Conservation (phyloP, 2,329 filamentous ascomycete genomes). For the Didymellaceae sp. region DNA sequence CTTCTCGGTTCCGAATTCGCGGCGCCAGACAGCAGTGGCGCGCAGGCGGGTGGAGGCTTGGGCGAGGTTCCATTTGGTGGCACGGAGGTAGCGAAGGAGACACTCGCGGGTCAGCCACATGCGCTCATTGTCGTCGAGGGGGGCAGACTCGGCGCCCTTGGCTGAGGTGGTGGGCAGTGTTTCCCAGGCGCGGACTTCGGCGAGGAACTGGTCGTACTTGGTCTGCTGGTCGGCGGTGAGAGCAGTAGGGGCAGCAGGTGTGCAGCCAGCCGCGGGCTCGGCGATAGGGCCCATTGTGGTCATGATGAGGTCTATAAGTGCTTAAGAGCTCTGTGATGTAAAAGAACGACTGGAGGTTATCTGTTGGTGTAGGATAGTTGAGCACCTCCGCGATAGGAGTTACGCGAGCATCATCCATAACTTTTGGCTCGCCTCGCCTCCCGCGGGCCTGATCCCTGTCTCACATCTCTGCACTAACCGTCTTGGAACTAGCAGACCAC, state of each 20-base stretch:
- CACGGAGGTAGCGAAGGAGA: slow-evolving; percentile 88
- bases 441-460: slow-evolving; percentile 27
- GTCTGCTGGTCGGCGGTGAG: slow-evolving; percentile 78
- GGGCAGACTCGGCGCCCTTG: slow-evolving; percentile 63
- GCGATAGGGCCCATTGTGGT: slow-evolving; percentile 43
- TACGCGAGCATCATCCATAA: slow-evolving; percentile 16
- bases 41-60: slow-evolving; percentile 81
- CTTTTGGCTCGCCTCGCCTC: slow-evolving; percentile 23
- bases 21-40: slow-evolving; percentile 83
- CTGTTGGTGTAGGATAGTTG: too few relatives aligned
- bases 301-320: slow-evolving; percentile 19
- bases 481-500: slow-evolving; percentile 26
- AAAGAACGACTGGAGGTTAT: too few relatives aligned
- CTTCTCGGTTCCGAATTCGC: slow-evolving; percentile 80
- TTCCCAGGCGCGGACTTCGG: slow-evolving; percentile 73
- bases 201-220: slow-evolving; percentile 82
- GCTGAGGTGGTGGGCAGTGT: slow-evolving; percentile 70
- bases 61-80: slow-evolving; percentile 81
- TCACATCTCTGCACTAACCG: slow-evolving; percentile 26
- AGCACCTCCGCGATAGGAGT: slow-evolving; percentile 13
- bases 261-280: slow-evolving; percentile 56
- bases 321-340: too few relatives aligned
- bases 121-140: slow-evolving; percentile 79
- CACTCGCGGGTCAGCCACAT: slow-evolving; percentile 94
- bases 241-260: slow-evolving; percentile 61